Evolutionary conservation across 371 early-diverging fungal genomes (phyloP).

Genomic region (Mucor plumbeus): DNA sequence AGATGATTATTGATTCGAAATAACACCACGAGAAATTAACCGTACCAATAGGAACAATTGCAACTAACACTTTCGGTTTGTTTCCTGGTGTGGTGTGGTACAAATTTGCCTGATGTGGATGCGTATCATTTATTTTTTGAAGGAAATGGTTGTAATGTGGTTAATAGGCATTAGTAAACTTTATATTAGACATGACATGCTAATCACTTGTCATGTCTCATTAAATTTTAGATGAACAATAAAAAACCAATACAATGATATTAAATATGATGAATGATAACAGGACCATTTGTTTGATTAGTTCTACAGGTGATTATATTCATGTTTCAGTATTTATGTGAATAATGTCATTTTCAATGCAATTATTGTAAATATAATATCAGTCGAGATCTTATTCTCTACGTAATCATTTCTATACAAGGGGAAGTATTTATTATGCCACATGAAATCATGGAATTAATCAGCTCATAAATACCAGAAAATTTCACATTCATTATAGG

Average conservation of each 20-base stretch:
- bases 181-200: neutral
- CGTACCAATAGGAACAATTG: neutral
- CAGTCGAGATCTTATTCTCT: no score
- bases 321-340: no score
- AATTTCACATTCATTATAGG: no score
- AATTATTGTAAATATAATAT: no score
- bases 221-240: neutral
- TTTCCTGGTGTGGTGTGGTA: neutral
- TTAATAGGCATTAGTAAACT: neutral
- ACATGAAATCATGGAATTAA: no score
- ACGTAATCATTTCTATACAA: no score
- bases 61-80: neutral
- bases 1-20: neutral
- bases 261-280: neutral
- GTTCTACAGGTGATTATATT: neutral
- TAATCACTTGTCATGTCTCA: neutral
- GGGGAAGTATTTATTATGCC: no score
- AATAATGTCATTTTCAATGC: no score
- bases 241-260: neutral
- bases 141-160: neutral
- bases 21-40: slow-evolving; percentile 1
- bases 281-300: neutral
- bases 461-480: no score
- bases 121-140: neutral
- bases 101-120: neutral